phyloP scores from a whole-genome alignment of 2,329 filamentous ascomycete genomes.

The Penicillium sp. region DNA sequence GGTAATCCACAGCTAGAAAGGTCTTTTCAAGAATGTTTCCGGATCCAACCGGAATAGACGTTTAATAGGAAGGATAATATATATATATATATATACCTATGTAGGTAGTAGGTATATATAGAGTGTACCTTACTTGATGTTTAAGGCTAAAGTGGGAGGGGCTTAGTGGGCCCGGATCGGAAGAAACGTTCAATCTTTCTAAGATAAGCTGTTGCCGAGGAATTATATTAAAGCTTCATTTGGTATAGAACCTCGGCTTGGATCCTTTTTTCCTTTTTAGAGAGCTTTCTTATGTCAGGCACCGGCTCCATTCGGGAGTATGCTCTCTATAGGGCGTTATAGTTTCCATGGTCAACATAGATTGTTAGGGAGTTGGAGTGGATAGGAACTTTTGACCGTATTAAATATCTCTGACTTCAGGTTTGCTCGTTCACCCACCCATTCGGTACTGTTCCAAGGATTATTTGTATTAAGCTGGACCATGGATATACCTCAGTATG shows the following conservation, averaged over 20 bases:
- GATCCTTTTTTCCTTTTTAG: neutral
- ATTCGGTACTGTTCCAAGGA: neutral
- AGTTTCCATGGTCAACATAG: conserved; percentile 11
- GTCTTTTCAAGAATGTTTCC: conserved; percentile 11
- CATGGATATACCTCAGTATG: conserved; percentile 1
- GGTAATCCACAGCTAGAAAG: conserved; percentile 11
- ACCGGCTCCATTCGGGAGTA: conserved; percentile 8
- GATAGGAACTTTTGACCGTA: conserved; percentile 23
- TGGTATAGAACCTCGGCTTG: neutral
- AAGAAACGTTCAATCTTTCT: neutral
- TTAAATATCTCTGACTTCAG: conserved; percentile 15
- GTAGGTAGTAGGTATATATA: neutral
- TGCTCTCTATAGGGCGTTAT: neutral
- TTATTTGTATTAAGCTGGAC: conserved; percentile 3
- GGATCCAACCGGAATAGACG: neutral
- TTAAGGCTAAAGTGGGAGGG: conserved; percentile 4
- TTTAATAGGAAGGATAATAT: no score
- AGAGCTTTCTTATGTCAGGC: neutral
- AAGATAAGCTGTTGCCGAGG: conserved; percentile 1
- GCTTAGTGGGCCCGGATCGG: conserved; percentile 8
- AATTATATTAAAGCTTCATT: neutral
- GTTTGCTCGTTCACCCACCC: conserved; percentile 10
- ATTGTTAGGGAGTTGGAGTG: conserved; percentile 6
- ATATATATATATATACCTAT: no score
- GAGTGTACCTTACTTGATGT: conserved; percentile 3